Evolutionary conservation across 2,329 filamentous ascomycete species (phyloP), one percentile per base, ranked within the genome.

Genomic region (Venturia pyrina): DNA sequence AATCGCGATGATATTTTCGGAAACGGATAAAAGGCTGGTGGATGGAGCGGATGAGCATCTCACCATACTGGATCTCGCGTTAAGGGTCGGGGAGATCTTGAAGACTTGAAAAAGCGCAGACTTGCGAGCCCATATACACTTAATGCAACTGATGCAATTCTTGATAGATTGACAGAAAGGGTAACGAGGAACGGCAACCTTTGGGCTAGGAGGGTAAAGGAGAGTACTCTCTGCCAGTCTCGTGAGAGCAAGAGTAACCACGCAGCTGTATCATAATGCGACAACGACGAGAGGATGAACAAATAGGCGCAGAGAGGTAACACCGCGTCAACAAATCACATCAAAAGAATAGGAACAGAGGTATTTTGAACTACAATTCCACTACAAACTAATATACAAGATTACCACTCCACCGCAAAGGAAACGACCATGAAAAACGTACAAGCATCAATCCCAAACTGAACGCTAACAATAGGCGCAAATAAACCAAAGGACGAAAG

Each of bases 41-140:
- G 96, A 99, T 76, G 95, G 95, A 10, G 89, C 93, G 2, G 95
- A 99, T 73, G 95, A 99, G 78, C 93, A 99, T 75, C 80, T 99
- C 32, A 91, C 90, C 0, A 89, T 98, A 67, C 79, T 99, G 41
- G 93, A 99, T 75, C 75, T 98, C 69, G 83, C 89, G 7, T 81
- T 98, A 73, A 87, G 90, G 72, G 89, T 96, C 78, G 90, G 90
- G 0, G 85, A 84, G 40, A 87, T 95, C 66, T 74, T 96, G 74
- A 81, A 80, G 53, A 80, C 28, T 32, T 40, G 41, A 53, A 62
- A 40, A 62, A 24, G 19, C 6, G 21, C 24, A 34, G 32, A 21
- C 32, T 57, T 59, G 53, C 53, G 11, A n/a, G 15, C 19, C 46
- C 1, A 48, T 21, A 7, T 3, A 21, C n/a, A 21, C 8, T 11